Conservation (phyloP, 176 grass and related monocot genomes). For the Cocos nucifera region DNA sequence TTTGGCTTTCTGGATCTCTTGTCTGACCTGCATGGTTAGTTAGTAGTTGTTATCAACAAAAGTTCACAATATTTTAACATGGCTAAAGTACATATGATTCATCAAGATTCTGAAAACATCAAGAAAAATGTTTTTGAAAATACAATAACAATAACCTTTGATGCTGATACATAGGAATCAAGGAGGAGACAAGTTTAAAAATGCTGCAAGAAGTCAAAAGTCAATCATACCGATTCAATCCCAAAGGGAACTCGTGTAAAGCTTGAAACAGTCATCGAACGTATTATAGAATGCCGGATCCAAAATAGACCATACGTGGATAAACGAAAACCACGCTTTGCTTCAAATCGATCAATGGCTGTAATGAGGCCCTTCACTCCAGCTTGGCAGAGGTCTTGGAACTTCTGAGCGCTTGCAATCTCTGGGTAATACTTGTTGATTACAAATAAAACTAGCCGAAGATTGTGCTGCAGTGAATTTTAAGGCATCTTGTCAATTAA, state of each 20-base stretch:
- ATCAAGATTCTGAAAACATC: too few species aligned
- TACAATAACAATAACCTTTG: too few species aligned
- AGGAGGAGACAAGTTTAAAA: too few species aligned
- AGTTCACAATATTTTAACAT: conserved; percentile 13
- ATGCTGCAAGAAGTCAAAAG: not conserved
- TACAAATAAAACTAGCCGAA: conserved; percentile 63
- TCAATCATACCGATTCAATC: conserved; percentile 63
- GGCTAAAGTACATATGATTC: too few species aligned
- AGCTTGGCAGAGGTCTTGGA: conserved; percentile 76
- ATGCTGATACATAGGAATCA: too few species aligned
- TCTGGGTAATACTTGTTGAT: conserved; percentile 85
- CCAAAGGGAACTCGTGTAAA: conserved; percentile 74
- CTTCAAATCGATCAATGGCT: conserved; percentile 71
- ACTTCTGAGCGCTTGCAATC: conserved; percentile 43
- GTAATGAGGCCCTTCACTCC: conserved; percentile 76
- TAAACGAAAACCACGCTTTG: conserved; percentile 61
- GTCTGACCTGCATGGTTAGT: conserved; percentile 34
- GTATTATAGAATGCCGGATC: conserved; percentile 78
- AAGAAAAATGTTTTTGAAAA: too few species aligned
- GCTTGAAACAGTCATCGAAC: conserved; percentile 63
- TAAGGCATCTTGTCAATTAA: not conserved
- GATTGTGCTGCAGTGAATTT: conserved; percentile 57
- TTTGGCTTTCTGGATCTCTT: conserved; percentile 44
- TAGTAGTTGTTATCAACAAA: not conserved
- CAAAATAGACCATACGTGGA: conserved; percentile 88